Conservation (phyloP, 106 monocot species). For the Triglochin maritima region DNA sequence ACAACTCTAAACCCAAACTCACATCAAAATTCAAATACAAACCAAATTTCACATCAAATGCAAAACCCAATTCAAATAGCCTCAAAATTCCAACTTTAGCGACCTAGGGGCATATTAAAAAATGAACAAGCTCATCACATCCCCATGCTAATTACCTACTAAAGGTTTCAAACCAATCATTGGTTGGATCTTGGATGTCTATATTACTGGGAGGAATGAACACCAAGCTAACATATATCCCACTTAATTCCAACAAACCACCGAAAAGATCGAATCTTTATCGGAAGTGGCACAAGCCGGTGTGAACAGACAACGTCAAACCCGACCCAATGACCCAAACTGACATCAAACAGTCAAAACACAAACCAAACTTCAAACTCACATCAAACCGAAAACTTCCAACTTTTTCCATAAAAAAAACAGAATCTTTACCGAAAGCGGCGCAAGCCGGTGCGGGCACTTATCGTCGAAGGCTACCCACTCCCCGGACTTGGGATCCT, state of each 20-base stretch:
- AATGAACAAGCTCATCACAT: no score
- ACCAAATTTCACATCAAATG: neutral
- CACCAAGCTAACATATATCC: no score
- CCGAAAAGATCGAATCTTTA: constrained; percentile 4
- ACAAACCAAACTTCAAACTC: neutral
- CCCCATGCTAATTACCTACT: no score
- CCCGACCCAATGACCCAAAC: neutral
- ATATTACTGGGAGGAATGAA: no score
- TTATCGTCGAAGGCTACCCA: constrained; percentile 86
- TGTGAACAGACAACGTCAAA: neutral
- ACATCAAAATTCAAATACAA: neutral
- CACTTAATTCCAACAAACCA: no score
- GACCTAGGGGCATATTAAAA: no score
- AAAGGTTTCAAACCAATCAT: no score
- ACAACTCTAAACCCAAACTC: neutral
- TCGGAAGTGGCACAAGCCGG: constrained; percentile 13
- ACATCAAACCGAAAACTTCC: neutral
- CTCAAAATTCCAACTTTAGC: neutral
- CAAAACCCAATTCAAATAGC: no score
- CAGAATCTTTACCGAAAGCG: constrained; percentile 49
- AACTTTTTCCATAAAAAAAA: neutral
- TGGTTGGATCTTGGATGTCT: no score
- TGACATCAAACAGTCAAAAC: neutral
- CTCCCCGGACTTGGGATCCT: constrained; percentile 51
- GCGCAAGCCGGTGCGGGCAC: constrained; percentile 95